Percentiles rank a stretch among this genome's conserved stretches.
phyloP scores from a whole-genome alignment of 2,329 filamentous ascomycete genomes.

The Fusarium sp. region DNA sequence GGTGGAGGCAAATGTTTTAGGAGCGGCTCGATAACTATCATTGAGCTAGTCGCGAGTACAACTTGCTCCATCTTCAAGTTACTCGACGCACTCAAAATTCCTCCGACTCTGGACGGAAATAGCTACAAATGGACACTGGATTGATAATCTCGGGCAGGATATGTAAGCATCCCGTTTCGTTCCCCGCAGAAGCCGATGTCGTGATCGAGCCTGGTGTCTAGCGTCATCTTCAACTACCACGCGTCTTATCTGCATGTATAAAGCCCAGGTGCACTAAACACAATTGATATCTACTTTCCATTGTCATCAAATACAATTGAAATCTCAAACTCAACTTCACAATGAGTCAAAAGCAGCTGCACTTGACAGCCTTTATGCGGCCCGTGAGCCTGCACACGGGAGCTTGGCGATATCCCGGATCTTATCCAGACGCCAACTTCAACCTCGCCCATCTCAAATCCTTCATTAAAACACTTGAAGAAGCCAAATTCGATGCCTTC shows the following conservation, averaged over 20 bases:
- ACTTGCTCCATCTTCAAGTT: not conserved
- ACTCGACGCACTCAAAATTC: not conserved
- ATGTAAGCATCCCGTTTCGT: constrained; percentile 1
- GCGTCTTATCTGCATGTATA: not conserved
- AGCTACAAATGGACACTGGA: not conserved
- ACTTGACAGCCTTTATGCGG: constrained; percentile 71
- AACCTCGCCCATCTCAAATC: constrained; percentile 64
- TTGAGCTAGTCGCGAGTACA: not conserved
- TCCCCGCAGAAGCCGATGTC: constrained; percentile 30
- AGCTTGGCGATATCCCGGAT: constrained; percentile 67
- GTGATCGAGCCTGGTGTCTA: constrained; percentile 24
- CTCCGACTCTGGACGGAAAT: not conserved
- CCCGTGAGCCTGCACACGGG: constrained; percentile 67
- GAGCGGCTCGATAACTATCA: not conserved
- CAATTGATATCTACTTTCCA: not conserved
- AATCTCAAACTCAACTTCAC: too few relatives aligned
- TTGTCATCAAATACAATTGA: not conserved
- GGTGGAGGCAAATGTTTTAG: not conserved
- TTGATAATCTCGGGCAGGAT: constrained; percentile 2
- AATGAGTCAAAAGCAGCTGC: constrained; percentile 53
- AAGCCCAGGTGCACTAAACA: not conserved
- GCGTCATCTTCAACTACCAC: constrained; percentile 22
- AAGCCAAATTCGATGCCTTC: constrained; percentile 67
- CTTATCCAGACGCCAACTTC: constrained; percentile 69
- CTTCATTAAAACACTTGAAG: constrained; percentile 66